phyloP scores from a whole-genome alignment of 2,329 filamentous ascomycete species.

The Claviceps spartinae region DNA sequence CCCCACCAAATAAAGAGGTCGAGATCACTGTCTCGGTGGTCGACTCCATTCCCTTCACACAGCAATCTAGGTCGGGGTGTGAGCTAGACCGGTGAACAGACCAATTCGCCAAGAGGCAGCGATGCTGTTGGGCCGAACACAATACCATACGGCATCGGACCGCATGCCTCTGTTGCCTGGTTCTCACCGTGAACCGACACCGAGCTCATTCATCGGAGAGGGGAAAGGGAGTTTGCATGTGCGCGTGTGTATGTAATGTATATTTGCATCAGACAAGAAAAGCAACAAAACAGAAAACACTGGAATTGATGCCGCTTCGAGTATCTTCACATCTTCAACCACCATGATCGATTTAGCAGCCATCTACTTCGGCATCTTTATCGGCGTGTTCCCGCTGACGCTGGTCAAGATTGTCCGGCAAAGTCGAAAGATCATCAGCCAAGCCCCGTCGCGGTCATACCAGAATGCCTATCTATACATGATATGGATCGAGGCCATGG shows the following conservation, averaged over 20 bases:
- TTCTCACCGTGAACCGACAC: too few species aligned
- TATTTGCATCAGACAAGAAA: background rate
- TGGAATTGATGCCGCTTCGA: background rate
- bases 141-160: too few species aligned
- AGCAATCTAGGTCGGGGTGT: too few species aligned
- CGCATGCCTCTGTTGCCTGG: too few species aligned
- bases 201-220: too few species aligned
- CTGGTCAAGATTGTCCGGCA: constrained; percentile 12
- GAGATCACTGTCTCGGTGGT: background rate
- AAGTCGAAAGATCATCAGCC: constrained; percentile 10
- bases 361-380: constrained; percentile 14
- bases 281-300: background rate
- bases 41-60: too few species aligned
- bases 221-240: too few species aligned
- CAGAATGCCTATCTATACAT: constrained; percentile 14
- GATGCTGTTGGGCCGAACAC: too few species aligned
- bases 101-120: too few species aligned
- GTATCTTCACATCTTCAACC: too few species aligned
- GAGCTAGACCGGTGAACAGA: too few species aligned
- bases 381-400: constrained; percentile 15
- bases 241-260: too few species aligned
- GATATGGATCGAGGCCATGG: constrained; percentile 14
- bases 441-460: constrained; percentile 8
- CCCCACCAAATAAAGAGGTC: background rate
- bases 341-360: constrained; percentile 10